phyloP scores from a whole-genome alignment of 2,329 filamentous ascomycete genomes.

The Cordyceps farinosa region DNA sequence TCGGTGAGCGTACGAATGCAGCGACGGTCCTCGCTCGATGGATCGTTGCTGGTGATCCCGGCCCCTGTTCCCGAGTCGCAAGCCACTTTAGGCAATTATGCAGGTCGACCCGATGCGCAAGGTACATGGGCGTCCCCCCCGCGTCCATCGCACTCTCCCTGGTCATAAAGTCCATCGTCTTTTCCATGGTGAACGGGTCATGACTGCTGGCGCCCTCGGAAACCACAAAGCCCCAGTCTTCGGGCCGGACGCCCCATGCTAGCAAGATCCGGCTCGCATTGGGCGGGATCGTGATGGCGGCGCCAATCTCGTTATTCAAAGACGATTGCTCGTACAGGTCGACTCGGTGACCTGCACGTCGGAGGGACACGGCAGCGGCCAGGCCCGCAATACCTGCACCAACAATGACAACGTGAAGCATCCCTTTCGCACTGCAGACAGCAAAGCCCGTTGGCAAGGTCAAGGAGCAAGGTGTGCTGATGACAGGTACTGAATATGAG shows the following conservation, averaged over 20 bases:
- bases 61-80: slow-evolving; percentile 28
- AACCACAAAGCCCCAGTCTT: slow-evolving; percentile 26
- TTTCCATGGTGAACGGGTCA: slow-evolving; percentile 28
- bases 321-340: slow-evolving; percentile 24
- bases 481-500: background rate
- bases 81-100: slow-evolving; percentile 34
- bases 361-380: slow-evolving; percentile 23
- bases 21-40: slow-evolving; percentile 25
- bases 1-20: background rate
- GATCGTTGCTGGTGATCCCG: slow-evolving; percentile 26
- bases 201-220: slow-evolving; percentile 19
- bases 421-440: background rate
- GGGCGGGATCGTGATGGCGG: slow-evolving; percentile 37
- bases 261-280: slow-evolving; percentile 35
- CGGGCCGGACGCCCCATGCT: slow-evolving; percentile 35
- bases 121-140: slow-evolving; percentile 33
- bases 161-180: background rate
- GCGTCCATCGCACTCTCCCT: slow-evolving; percentile 21
- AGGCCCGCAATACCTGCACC: slow-evolving; percentile 39
- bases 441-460: background rate
- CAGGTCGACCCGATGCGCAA: slow-evolving; percentile 39
- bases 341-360: slow-evolving; percentile 5
- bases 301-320: slow-evolving; percentile 36
- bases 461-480: background rate
- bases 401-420: slow-evolving; percentile 30